Evolutionary conservation across 768 basidiomycete genomes (phyloP).

Genomic region (Asterophora lycoperdoides): DNA sequence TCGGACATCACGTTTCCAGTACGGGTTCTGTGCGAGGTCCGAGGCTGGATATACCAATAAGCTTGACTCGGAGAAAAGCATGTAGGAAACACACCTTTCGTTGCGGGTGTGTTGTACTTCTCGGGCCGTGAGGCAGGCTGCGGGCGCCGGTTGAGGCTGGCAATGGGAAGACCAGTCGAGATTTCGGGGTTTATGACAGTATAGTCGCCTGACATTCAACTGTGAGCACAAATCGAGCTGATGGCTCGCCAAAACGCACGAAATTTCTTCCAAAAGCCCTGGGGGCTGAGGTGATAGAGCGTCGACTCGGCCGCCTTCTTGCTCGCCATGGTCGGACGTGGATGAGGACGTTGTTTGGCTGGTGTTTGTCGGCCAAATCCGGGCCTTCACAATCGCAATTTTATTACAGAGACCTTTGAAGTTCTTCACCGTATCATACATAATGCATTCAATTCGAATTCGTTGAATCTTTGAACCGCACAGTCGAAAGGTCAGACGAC

Average conservation of each 20-base stretch:
- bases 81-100: conserved; percentile 54
- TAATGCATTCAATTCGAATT: no score
- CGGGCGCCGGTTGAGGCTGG: conserved; percentile 70
- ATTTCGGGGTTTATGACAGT: conserved; percentile 87
- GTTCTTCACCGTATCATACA: background rate
- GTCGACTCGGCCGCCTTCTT: conserved; percentile 85
- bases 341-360: conserved; percentile 11
- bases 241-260: conserved; percentile 39
- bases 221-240: background rate
- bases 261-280: conserved; percentile 97
- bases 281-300: conserved; percentile 82
- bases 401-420: background rate
- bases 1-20: conserved; percentile 95
- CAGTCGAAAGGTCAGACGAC: background rate
- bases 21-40: conserved; percentile 84
- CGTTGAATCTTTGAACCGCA: no score
- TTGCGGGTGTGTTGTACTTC: conserved; percentile 82
- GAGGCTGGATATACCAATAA: conserved; percentile 47
- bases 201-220: conserved; percentile 59
- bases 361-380: conserved; percentile 15
- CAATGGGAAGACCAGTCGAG: conserved; percentile 82
- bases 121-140: conserved; percentile 88
- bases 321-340: conserved; percentile 50
- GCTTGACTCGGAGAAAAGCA: background rate
- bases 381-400: conserved; percentile 1